Percentiles rank a stretch among this genome's conserved stretches.
phyloP scores from a whole-genome alignment of 352 stramenopile genomes.

The Phytophthora litchii region DNA sequence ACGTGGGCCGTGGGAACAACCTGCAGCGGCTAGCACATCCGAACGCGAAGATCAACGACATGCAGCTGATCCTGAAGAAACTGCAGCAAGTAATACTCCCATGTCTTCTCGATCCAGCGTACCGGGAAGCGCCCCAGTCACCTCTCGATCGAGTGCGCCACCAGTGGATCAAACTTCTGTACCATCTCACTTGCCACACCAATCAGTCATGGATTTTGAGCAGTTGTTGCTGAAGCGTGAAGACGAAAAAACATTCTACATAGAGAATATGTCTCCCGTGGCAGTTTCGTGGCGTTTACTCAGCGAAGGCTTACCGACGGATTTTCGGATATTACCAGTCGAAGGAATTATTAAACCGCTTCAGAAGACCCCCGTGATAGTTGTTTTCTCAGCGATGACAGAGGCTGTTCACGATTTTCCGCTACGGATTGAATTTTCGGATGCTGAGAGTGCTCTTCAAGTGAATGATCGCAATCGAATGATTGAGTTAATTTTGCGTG shows the following conservation, averaged over 20 bases:
- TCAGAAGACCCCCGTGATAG: conserved; percentile 60
- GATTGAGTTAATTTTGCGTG: conserved; percentile 51
- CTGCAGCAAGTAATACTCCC: conserved; percentile 15
- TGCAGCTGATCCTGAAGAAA: conserved; percentile 8
- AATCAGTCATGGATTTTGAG: conserved; percentile 89
- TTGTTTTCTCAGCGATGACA: conserved; percentile 72
- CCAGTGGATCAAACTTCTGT: conserved; percentile 1
- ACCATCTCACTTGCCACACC: conserved; percentile 2
- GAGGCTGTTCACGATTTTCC: conserved; percentile 70
- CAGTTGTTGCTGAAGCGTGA: conserved; percentile 88
- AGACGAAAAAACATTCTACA: conserved; percentile 87
- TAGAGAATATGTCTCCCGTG: conserved; percentile 87
- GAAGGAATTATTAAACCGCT: conserved; percentile 80
- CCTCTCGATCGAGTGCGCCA: conserved; percentile 26
- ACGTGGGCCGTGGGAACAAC: conserved; percentile 87
- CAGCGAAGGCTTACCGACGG: conserved; percentile 35
- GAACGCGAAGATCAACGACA: conserved; percentile 35
- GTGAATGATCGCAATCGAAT: conserved; percentile 41
- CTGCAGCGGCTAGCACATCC: conserved; percentile 52
- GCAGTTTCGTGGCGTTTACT: conserved; percentile 74
- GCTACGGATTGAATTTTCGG: conserved; percentile 84
- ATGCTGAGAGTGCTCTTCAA: conserved; percentile 71
- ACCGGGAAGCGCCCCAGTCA: conserved; percentile 17
- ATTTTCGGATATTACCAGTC: conserved; percentile 78
- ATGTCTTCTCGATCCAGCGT: conserved; percentile 27